Conservation (phyloP, 805 yeast species). For the Wickerhamiella nectarea region DNA sequence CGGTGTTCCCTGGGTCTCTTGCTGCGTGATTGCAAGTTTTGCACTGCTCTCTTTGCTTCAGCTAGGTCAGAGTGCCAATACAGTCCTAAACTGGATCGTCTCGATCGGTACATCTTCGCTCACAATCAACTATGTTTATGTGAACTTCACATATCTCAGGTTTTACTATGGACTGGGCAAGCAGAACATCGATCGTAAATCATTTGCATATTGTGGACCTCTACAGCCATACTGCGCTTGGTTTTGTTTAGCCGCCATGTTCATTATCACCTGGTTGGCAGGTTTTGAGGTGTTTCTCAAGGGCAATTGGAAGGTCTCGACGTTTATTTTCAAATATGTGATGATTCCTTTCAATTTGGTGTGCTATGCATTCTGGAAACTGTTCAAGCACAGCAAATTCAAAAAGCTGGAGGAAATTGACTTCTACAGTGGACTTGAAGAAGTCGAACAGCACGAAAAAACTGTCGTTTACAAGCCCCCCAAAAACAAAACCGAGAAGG, state of each 20-base stretch:
- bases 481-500: conserved; percentile 48
- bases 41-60: conserved; percentile 55
- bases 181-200: conserved; percentile 36
- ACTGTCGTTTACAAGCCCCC: conserved; percentile 14
- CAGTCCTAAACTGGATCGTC: conserved; percentile 59
- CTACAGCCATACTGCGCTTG: conserved; percentile 46
- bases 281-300: conserved; percentile 63
- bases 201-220: conserved; percentile 41
- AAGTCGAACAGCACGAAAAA: conserved; percentile 45
- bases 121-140: conserved; percentile 44
- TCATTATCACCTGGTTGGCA: conserved; percentile 42
- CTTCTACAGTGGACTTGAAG: conserved; percentile 39
- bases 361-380: conserved; percentile 40
- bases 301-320: conserved; percentile 47
- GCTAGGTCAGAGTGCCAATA: conserved; percentile 41
- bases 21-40: conserved; percentile 37
- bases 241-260: conserved; percentile 34
- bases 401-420: conserved; percentile 38
- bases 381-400: conserved; percentile 36
- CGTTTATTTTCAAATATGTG: conserved; percentile 56
- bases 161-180: conserved; percentile 46
- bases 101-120: conserved; percentile 61
- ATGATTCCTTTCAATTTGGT: conserved; percentile 48
- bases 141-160: conserved; percentile 44
- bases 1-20: conserved; percentile 60